Conservation (phyloP, 371 early-diverging fungal genomes). For the Rhizoclosmatium hyalinum region DNA sequence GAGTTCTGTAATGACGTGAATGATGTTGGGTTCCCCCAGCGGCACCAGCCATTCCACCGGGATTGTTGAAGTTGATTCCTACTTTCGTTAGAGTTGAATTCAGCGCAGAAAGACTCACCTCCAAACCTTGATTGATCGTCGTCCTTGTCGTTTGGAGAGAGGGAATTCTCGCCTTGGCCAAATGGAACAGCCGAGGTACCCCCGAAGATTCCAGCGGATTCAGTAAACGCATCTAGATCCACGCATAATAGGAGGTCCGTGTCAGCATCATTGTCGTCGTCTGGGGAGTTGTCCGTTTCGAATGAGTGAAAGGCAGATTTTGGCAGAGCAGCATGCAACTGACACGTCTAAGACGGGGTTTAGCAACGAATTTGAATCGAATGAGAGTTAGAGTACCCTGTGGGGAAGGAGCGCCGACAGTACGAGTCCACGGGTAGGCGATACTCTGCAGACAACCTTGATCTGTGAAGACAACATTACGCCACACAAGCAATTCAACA, state of each 20-base stretch:
- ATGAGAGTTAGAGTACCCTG: background rate
- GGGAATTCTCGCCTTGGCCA: background rate
- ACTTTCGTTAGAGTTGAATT: background rate
- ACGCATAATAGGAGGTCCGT: constrained; percentile 1
- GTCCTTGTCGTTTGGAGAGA: too few relatives aligned
- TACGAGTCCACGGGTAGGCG: background rate
- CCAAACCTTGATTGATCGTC: too few relatives aligned
- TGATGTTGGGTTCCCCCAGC: background rate
- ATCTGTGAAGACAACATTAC: background rate
- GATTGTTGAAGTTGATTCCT: background rate
- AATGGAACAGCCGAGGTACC: constrained; percentile 13
- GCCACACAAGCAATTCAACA: too few relatives aligned
- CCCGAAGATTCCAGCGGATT: constrained; percentile 7
- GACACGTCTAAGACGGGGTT: constrained; percentile 17
- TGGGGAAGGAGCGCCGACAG: constrained; percentile 11
- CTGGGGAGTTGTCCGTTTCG: background rate
- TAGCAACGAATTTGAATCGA: background rate
- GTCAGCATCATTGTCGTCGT: background rate
- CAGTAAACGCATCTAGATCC: constrained; percentile 14
- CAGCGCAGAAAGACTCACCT: background rate
- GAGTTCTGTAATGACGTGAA: background rate
- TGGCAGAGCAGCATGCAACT: constrained; percentile 15
- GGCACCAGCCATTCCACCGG: constrained; percentile 9
- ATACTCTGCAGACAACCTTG: constrained; percentile 1
- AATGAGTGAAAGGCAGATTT: background rate